phyloP scores from a whole-genome alignment of 805 yeast species.

The Ogataea methanolica region DNA sequence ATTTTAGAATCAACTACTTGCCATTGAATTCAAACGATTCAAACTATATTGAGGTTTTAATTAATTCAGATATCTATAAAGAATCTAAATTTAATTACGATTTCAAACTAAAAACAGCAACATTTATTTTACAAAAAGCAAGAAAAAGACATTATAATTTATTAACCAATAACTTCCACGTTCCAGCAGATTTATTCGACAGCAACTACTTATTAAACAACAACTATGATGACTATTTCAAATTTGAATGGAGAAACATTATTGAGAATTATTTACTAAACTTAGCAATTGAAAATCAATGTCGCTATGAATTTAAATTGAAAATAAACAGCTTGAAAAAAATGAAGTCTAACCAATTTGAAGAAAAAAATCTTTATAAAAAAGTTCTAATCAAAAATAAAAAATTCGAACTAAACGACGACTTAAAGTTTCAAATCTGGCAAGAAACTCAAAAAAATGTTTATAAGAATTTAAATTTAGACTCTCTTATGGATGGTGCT shows the following conservation, averaged over 20 bases:
- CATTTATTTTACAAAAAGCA: slow-evolving; percentile 55
- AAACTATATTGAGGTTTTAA: slow-evolving; percentile 44
- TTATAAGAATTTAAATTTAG: slow-evolving; percentile 53
- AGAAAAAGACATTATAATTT: slow-evolving; percentile 39
- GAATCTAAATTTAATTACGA: slow-evolving; percentile 55
- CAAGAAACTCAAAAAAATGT: slow-evolving; percentile 57
- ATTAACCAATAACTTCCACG: slow-evolving; percentile 21
- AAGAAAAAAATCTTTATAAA: slow-evolving; percentile 18
- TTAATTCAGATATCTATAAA: slow-evolving; percentile 56
- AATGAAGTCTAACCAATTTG: slow-evolving; percentile 14
- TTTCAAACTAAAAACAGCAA: slow-evolving; percentile 57
- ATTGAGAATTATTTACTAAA: slow-evolving; percentile 65
- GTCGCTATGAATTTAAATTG: slow-evolving; percentile 58
- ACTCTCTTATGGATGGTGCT: slow-evolving; percentile 47
- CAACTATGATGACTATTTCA: slow-evolving; percentile 24
- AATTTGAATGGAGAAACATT: slow-evolving; percentile 64
- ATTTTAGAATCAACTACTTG: slow-evolving; percentile 44
- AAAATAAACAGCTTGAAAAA: slow-evolving; percentile 45
- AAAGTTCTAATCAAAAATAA: slow-evolving; percentile 23
- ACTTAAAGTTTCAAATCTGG: slow-evolving; percentile 60
- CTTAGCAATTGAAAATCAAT: slow-evolving; percentile 66
- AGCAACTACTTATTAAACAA: slow-evolving; percentile 15
- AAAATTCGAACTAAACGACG: slow-evolving; percentile 37
- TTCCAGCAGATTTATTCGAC: slow-evolving; percentile 18
- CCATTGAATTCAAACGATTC: slow-evolving; percentile 51